A percentile compares a stretch with the other conserved stretches of the same genome.
Conservation (phyloP, 139 green algal genomes). For the Penium margaritaceum region DNA sequence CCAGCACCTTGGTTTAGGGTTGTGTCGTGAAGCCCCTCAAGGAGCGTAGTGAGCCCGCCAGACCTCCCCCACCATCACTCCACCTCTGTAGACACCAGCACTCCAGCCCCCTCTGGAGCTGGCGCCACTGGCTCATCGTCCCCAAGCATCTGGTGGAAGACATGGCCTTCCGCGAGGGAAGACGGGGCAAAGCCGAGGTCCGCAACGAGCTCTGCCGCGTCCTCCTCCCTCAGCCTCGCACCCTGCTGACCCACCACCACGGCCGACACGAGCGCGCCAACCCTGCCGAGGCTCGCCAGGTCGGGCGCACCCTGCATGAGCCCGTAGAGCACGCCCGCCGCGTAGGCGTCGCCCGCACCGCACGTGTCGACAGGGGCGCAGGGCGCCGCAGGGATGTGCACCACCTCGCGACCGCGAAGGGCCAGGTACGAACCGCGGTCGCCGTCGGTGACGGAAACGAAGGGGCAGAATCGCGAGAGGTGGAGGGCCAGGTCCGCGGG, state of each 20-base stretch:
- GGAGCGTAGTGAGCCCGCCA: too few relatives aligned
- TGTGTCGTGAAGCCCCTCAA: too few relatives aligned
- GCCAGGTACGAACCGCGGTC: conserved; percentile 47
- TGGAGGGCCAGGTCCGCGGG: conserved; percentile 51
- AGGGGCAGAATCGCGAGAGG: conserved; percentile 54
- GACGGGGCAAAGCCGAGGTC: too few relatives aligned
- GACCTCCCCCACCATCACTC: too few relatives aligned
- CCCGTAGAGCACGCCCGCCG: conserved; percentile 47
- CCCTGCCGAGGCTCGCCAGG: background rate
- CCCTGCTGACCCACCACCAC: conserved; percentile 37
- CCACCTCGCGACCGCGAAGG: conserved; percentile 1
- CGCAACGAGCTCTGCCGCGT: conserved; percentile 18
- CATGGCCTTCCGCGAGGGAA: too few relatives aligned
- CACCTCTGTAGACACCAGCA: too few relatives aligned
- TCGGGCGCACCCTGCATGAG: conserved; percentile 16
- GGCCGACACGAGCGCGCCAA: conserved; percentile 24
- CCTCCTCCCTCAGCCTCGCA: conserved; percentile 19
- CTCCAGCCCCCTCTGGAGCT: too few relatives aligned
- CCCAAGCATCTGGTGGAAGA: too few relatives aligned
- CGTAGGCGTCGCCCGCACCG: conserved; percentile 76
- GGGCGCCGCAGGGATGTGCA: conserved; percentile 1
- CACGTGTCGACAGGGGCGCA: conserved; percentile 76
- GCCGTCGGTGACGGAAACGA: conserved; percentile 79
- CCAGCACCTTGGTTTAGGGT: too few relatives aligned
- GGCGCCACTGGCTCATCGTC: too few relatives aligned